phyloP scores from a whole-genome alignment of 768 basidiomycete species.

The Mycena vulgaris region DNA sequence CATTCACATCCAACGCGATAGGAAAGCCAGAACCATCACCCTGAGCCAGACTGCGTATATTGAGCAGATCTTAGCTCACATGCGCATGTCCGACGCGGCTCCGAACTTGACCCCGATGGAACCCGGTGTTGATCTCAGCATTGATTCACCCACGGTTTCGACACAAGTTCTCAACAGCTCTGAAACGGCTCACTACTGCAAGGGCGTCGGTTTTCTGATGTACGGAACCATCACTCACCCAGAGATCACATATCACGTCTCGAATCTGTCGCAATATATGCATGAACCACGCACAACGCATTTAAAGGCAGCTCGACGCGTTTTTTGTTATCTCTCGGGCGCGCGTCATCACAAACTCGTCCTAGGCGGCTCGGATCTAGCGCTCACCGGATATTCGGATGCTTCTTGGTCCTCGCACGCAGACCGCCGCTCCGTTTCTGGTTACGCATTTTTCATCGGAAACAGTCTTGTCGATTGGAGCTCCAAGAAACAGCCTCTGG shows the following conservation, averaged over 20 bases:
- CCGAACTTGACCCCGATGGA: no score
- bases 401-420: background rate
- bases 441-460: conserved; percentile 1
- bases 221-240: background rate
- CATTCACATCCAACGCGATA: conserved; percentile 40
- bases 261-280: background rate
- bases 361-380: background rate
- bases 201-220: background rate
- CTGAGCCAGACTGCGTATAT: conserved; percentile 47
- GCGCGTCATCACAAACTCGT: background rate
- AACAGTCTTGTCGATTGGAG: conserved; percentile 8
- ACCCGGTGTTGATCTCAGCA: no score
- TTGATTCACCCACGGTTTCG: background rate
- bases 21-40: conserved; percentile 34
- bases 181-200: background rate
- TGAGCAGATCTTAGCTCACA: background rate
- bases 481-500: conserved; percentile 5
- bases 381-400: conserved; percentile 1
- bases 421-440: background rate
- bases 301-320: background rate
- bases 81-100: no score
- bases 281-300: background rate
- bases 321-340: background rate
- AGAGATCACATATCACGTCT: background rate
- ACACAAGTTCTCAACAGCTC: background rate